These are phyloP conservation scores for Arabidopsis thaliana DNA, from an alignment of 345 rosid species.

Conservation along the genomic window TAIR10.1 NC_003071.7:8533001-8533500, in stretches of 20 bases:
- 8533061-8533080: slow-evolving; percentile 47
- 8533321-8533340: slow-evolving; percentile 58
- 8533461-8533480: slow-evolving; percentile 45
- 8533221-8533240: background rate
- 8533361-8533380: slow-evolving; percentile 12
- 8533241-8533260: slow-evolving; percentile 3
- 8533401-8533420: background rate
- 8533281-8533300: background rate
- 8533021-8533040: slow-evolving; percentile 34
- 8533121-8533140: slow-evolving; percentile 51
- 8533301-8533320: background rate
- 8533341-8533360: slow-evolving; percentile 68
- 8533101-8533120: slow-evolving; percentile 54
- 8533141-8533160: slow-evolving; percentile 39
- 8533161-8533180: slow-evolving; percentile 49
- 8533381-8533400: background rate
- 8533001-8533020: background rate
- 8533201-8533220: background rate
- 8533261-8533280: background rate
- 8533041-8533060: slow-evolving; percentile 51
- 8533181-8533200: background rate
- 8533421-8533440: slow-evolving; percentile 12
- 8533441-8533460: slow-evolving; percentile 7
- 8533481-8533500: slow-evolving; percentile 48
- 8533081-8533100: slow-evolving; percentile 39